A percentile compares a stretch with the other conserved stretches of the same genome.
Evolutionary conservation across 2,329 filamentous ascomycete species (phyloP).

Genomic region (Trichophyton equinum): DNA sequence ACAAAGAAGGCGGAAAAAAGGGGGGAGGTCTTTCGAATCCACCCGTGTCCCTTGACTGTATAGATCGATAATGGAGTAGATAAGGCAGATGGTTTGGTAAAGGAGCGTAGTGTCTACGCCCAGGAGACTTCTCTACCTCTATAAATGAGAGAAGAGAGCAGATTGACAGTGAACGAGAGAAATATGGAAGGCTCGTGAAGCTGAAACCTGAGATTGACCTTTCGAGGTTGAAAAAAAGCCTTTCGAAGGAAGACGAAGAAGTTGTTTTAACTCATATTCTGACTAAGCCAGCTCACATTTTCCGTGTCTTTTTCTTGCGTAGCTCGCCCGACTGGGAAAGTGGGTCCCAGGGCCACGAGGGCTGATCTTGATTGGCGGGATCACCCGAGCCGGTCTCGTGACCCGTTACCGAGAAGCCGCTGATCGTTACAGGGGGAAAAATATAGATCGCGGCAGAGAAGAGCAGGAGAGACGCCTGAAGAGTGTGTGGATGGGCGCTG

Average conservation of each 20-base stretch:
- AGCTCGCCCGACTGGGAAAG: background rate
- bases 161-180: background rate
- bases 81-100: background rate
- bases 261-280: background rate
- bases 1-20: background rate
- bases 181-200: background rate
- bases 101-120: background rate
- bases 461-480: background rate
- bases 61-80: background rate
- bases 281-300: background rate
- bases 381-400: conserved; percentile 1
- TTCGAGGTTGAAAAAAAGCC: background rate
- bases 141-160: background rate
- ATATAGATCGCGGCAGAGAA: background rate
- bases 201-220: background rate
- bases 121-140: background rate
- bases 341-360: background rate
- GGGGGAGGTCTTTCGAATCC: background rate
- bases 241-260: background rate
- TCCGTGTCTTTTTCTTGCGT: conserved; percentile 3
- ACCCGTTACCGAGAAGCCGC: background rate
- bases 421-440: background rate
- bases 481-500: background rate
- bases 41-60: background rate
- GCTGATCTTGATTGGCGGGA: background rate